A percentile compares a stretch with the other conserved stretches of the same genome.
Evolutionary conservation across 2,329 filamentous ascomycete genomes (phyloP).

Genomic region (Waltergamsia citrina): DNA sequence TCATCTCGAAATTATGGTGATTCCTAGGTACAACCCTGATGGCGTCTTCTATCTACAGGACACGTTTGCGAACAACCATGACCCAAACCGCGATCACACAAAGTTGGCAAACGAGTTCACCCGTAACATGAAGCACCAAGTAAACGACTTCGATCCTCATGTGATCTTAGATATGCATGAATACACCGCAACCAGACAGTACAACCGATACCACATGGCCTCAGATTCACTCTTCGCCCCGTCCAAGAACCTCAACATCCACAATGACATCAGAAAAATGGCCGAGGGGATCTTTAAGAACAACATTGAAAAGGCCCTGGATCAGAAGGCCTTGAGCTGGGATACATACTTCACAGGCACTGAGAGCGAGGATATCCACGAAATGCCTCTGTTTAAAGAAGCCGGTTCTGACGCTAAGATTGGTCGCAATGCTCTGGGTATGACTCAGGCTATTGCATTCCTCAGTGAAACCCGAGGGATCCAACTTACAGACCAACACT

Average conservation of each 20-base stretch:
- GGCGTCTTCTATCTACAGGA: constrained; percentile 21
- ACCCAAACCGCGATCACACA: constrained; percentile 22
- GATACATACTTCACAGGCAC: too few relatives aligned
- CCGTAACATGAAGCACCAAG: constrained; percentile 15
- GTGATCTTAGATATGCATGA: constrained; percentile 20
- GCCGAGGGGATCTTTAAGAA: constrained; percentile 16
- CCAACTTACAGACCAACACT: constrained; percentile 18
- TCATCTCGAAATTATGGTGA: constrained; percentile 15
- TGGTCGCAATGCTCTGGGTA: constrained; percentile 17
- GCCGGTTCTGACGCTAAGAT: constrained; percentile 17
- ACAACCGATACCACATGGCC: constrained; percentile 9
- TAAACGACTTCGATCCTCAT: constrained; percentile 16
- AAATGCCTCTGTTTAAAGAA: constrained; percentile 14
- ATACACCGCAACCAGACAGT: constrained; percentile 11
- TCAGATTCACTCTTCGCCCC: constrained; percentile 19
- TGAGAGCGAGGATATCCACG: too few relatives aligned
- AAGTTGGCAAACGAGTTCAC: constrained; percentile 20
- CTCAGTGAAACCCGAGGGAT: constrained; percentile 20
- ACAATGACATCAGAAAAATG: constrained; percentile 15
- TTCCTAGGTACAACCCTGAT: constrained; percentile 22
- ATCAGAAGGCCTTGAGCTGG: too few relatives aligned
- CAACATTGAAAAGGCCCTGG: neutral
- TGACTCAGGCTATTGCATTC: constrained; percentile 18
- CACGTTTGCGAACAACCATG: constrained; percentile 13
- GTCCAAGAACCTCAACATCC: constrained; percentile 21